Evolutionary conservation across 306 rosid genomes (phyloP).

Genomic region (Quercus alba): DNA sequence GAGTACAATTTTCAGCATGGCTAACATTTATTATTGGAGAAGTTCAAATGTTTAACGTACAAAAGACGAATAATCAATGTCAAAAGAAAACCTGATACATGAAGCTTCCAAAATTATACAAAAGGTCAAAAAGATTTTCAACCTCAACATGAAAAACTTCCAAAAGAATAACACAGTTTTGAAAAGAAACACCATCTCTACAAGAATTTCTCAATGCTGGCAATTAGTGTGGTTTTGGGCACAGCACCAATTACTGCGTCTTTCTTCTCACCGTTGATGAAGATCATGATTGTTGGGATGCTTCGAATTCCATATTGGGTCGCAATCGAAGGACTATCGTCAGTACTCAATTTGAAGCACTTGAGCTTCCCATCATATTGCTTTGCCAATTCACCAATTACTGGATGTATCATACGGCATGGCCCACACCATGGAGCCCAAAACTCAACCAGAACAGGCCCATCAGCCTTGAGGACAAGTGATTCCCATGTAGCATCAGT

Average conservation of each 20-base stretch:
- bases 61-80: not conserved
- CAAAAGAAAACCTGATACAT: not conserved
- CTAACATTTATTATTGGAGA: not conserved
- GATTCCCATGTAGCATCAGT: slow-evolving; percentile 12
- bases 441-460: slow-evolving; percentile 13
- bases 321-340: slow-evolving; percentile 7
- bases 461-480: slow-evolving; percentile 4
- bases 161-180: not conserved
- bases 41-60: not conserved
- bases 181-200: not conserved
- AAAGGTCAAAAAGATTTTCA: not conserved
- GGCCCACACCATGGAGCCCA: slow-evolving; percentile 22
- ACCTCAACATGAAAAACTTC: not conserved
- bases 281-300: slow-evolving; percentile 12
- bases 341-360: slow-evolving; percentile 12
- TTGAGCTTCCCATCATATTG: slow-evolving; percentile 7
- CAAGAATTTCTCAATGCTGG: slow-evolving; percentile 15
- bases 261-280: slow-evolving; percentile 13
- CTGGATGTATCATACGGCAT: slow-evolving; percentile 12
- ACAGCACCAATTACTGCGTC: slow-evolving; percentile 2
- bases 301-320: slow-evolving; percentile 12
- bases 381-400: not conserved
- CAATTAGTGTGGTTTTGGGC: slow-evolving; percentile 6
- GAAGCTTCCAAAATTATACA: not conserved
- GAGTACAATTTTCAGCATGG: not conserved